Evolutionary conservation across 2,329 filamentous ascomycete genomes (phyloP).

Genomic region (Albophoma yamanashiensis): DNA sequence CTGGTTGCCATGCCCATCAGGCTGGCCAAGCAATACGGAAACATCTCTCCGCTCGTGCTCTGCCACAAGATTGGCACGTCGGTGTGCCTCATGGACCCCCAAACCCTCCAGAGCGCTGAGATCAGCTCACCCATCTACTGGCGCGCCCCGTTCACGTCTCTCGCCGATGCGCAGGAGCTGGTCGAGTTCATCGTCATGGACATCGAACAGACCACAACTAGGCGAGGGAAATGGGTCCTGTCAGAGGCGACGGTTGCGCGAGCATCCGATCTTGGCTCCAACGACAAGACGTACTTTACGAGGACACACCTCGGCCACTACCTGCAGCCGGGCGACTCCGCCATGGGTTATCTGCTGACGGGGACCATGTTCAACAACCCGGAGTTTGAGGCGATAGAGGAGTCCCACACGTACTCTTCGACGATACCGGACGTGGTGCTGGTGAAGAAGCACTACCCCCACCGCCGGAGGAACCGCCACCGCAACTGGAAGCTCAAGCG

Average conservation of each 20-base stretch:
- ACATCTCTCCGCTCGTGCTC: slow-evolving; percentile 76
- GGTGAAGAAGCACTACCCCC: slow-evolving; percentile 93
- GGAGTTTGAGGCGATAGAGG: slow-evolving; percentile 74
- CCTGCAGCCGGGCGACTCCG: slow-evolving; percentile 81
- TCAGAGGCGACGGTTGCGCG: slow-evolving; percentile 83
- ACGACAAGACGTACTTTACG: slow-evolving; percentile 81
- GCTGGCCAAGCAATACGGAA: slow-evolving; percentile 76
- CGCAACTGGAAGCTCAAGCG: slow-evolving; percentile 93
- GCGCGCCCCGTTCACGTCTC: slow-evolving; percentile 73
- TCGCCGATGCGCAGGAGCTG: slow-evolving; percentile 76
- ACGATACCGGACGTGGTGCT: slow-evolving; percentile 85
- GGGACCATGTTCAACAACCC: slow-evolving; percentile 89
- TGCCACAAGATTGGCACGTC: slow-evolving; percentile 85
- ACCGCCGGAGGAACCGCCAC: slow-evolving; percentile 67
- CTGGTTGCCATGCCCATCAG: slow-evolving; percentile 87
- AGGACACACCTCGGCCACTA: slow-evolving; percentile 82
- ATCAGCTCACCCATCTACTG: slow-evolving; percentile 78
- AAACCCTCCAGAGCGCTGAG: slow-evolving; percentile 84
- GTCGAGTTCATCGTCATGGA: slow-evolving; percentile 94
- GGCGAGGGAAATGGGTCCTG: slow-evolving; percentile 72
- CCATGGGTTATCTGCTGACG: slow-evolving; percentile 84
- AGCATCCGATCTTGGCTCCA: slow-evolving; percentile 74
- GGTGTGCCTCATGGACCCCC: slow-evolving; percentile 80
- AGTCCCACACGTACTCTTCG: slow-evolving; percentile 62
- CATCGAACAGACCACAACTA: slow-evolving; percentile 67